Evolutionary conservation across 805 yeast genomes (phyloP).

Genomic region (Yarrowia keelungensis): DNA sequence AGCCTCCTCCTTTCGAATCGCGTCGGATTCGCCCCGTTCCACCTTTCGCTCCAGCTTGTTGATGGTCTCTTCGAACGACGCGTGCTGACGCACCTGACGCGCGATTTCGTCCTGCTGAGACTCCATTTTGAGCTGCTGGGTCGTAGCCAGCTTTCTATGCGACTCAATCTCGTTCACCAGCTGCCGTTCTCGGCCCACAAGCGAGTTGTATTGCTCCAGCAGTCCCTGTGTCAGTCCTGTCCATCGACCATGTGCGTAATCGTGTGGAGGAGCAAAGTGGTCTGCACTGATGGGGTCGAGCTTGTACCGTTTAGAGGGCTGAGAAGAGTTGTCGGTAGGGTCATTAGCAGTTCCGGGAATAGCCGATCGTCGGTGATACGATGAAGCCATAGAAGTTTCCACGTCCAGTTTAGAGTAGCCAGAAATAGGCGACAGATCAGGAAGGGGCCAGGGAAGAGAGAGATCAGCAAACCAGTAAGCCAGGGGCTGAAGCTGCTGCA

Average conservation of each 20-base stretch:
- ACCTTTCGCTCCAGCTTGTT: slow-evolving; percentile 45
- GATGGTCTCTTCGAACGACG: slow-evolving; percentile 47
- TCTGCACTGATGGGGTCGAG: slow-evolving; percentile 63
- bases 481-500: slow-evolving; percentile 68
- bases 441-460: slow-evolving; percentile 72
- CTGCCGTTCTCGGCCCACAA: slow-evolving; percentile 29
- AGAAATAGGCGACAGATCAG: slow-evolving; percentile 70
- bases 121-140: slow-evolving; percentile 55
- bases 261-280: slow-evolving; percentile 45
- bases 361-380: slow-evolving; percentile 29
- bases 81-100: slow-evolving; percentile 57
- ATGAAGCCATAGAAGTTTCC: slow-evolving; percentile 60
- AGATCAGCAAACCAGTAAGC: slow-evolving; percentile 64
- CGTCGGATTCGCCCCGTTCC: slow-evolving; percentile 44
- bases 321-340: slow-evolving; percentile 52
- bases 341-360: slow-evolving; percentile 38
- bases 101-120: slow-evolving; percentile 56
- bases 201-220: slow-evolving; percentile 29
- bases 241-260: slow-evolving; percentile 44
- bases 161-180: slow-evolving; percentile 56
- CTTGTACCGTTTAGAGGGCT: slow-evolving; percentile 62
- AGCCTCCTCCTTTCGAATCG: slow-evolving; percentile 43
- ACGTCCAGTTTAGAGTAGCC: slow-evolving; percentile 75
- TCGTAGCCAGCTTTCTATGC: slow-evolving; percentile 53
- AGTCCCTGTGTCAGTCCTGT: slow-evolving; percentile 31